Percentiles rank a stretch among this genome's conserved stretches.
phyloP scores from a whole-genome alignment of 352 stramenopile species.

The Globisporangium splendens region DNA sequence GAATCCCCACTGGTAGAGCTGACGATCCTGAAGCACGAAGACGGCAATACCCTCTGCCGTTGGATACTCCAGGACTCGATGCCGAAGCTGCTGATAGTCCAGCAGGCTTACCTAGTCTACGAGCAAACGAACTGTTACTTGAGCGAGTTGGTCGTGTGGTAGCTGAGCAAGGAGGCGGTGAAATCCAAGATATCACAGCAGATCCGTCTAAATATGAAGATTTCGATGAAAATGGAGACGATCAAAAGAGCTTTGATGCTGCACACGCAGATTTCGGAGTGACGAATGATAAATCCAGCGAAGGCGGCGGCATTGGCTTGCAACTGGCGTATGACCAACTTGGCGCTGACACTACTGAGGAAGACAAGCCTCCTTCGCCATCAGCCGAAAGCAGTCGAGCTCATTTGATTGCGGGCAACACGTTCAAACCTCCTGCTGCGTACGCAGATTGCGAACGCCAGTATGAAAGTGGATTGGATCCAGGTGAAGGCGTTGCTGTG shows the following conservation, averaged over 20 bases:
- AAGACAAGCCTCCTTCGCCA: slow-evolving; percentile 3
- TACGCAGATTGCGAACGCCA: slow-evolving; percentile 27
- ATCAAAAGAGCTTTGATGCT: slow-evolving; percentile 8
- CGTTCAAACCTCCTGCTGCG: slow-evolving; percentile 14
- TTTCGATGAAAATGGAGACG: slow-evolving; percentile 11
- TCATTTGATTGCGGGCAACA: slow-evolving; percentile 1
- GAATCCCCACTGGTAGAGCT: not conserved
- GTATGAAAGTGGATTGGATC: slow-evolving; percentile 61
- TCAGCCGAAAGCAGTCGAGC: slow-evolving; percentile 8
- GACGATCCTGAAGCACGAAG: slow-evolving; percentile 3
- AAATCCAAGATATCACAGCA: slow-evolving; percentile 77
- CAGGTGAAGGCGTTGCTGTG: slow-evolving; percentile 57
- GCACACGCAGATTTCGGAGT: slow-evolving; percentile 10
- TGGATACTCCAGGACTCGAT: slow-evolving; percentile 41
- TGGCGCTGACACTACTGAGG: slow-evolving; percentile 6
- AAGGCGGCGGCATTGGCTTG: slow-evolving; percentile 11
- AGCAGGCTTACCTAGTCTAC: slow-evolving; percentile 13
- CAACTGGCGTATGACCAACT: slow-evolving; percentile 7
- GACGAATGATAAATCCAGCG: slow-evolving; percentile 15
- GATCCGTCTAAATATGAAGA: slow-evolving; percentile 24
- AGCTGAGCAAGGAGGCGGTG: slow-evolving; percentile 63
- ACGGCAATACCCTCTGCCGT: slow-evolving; percentile 25
- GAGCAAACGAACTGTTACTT: slow-evolving; percentile 43
- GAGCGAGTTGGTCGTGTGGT: slow-evolving; percentile 70
- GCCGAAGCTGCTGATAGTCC: slow-evolving; percentile 24